A percentile compares a stretch with the other conserved stretches of the same genome.
phyloP scores from a whole-genome alignment of 306 rosid genomes.

The Malus sylvestris region DNA sequence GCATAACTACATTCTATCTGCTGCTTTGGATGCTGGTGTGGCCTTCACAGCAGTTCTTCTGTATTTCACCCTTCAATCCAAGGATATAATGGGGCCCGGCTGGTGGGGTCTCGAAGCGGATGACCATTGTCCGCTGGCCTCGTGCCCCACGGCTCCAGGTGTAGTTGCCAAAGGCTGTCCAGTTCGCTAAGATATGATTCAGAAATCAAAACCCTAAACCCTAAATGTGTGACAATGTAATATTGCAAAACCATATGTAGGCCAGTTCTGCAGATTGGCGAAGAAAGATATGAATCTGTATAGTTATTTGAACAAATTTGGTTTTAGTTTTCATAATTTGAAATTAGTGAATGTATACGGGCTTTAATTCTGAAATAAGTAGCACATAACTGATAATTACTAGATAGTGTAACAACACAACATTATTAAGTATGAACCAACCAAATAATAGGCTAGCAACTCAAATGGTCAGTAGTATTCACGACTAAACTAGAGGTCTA shows the following conservation, averaged over 20 bases:
- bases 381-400: background rate
- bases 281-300: background rate
- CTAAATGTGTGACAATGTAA: background rate
- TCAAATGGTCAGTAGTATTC: too few relatives aligned
- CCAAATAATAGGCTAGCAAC: background rate
- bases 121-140: conserved; percentile 59
- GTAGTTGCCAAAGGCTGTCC: conserved; percentile 44
- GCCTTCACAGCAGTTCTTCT: conserved; percentile 49
- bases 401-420: background rate
- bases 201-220: background rate
- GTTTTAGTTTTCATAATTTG: background rate
- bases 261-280: background rate
- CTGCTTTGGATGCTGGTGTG: conserved; percentile 64
- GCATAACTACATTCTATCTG: conserved; percentile 62
- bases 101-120: conserved; percentile 59
- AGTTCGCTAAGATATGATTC: conserved; percentile 2
- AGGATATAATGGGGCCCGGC: conserved; percentile 24
- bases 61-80: conserved; percentile 46
- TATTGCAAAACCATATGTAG: background rate
- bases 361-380: background rate
- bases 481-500: too few relatives aligned
- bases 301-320: background rate
- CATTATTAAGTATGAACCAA: background rate
- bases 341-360: background rate
- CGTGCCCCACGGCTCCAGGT: conserved; percentile 69